A percentile compares a stretch with the other conserved stretches of the same genome.
Evolutionary conservation across 495 filamentous ascomycete genomes (phyloP).

Genomic region (Staphylotrichum tortipilum): DNA sequence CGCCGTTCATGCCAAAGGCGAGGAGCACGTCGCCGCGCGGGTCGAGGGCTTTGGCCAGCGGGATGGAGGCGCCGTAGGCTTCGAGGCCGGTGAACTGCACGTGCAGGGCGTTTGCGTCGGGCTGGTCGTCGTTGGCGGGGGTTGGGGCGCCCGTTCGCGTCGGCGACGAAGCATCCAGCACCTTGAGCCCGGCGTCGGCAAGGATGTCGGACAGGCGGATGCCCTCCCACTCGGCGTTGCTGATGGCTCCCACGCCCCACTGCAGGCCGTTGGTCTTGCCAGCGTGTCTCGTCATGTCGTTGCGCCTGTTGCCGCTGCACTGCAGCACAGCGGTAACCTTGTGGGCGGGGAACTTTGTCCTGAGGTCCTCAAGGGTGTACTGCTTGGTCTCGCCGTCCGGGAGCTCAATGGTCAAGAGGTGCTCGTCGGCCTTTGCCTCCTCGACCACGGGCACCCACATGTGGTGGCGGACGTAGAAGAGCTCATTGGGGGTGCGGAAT

Average conservation of each 20-base stretch:
- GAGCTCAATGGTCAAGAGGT: slow-evolving; percentile 47
- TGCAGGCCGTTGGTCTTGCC: slow-evolving; percentile 50
- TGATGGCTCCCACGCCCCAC: slow-evolving; percentile 51
- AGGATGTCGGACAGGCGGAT: slow-evolving; percentile 51
- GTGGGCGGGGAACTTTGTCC: slow-evolving; percentile 41
- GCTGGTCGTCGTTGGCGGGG: slow-evolving; percentile 1
- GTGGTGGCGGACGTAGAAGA: slow-evolving; percentile 57
- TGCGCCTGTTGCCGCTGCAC: slow-evolving; percentile 55
- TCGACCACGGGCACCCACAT: slow-evolving; percentile 50
- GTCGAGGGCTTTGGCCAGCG: slow-evolving; percentile 47
- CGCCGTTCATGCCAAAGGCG: slow-evolving; percentile 53
- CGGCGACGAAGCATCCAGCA: slow-evolving; percentile 3
- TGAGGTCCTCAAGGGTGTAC: slow-evolving; percentile 48
- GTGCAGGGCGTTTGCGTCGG: slow-evolving; percentile 36
- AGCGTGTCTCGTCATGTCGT: slow-evolving; percentile 49
- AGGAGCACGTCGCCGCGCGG: slow-evolving; percentile 50
- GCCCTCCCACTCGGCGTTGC: slow-evolving; percentile 55
- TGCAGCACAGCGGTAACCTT: slow-evolving; percentile 51
- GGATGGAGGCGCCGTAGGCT: slow-evolving; percentile 53
- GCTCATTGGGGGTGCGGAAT: slow-evolving; percentile 45
- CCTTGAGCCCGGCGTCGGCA: slow-evolving; percentile 40
- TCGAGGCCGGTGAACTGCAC: slow-evolving; percentile 52
- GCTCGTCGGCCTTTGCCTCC: slow-evolving; percentile 27
- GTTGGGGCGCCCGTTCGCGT: neutral
- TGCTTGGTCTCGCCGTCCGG: slow-evolving; percentile 41